phyloP scores from a whole-genome alignment of 2,329 filamentous ascomycete species.

The Calonectria fujianensis region DNA sequence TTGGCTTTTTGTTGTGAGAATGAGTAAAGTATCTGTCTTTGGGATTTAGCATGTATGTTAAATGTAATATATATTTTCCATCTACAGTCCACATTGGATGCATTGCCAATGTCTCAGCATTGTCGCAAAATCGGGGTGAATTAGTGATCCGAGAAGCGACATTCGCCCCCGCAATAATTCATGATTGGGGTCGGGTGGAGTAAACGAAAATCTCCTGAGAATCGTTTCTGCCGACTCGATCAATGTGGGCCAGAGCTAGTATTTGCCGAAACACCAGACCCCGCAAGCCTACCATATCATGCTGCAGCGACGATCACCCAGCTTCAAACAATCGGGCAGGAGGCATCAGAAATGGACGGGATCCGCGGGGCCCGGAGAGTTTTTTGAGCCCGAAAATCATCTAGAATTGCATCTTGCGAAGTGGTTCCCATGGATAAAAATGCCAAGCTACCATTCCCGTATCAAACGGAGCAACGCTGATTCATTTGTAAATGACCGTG shows the following conservation, averaged over 20 bases:
- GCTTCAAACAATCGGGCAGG: not conserved
- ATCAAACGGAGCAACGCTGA: not conserved
- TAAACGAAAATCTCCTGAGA: not conserved
- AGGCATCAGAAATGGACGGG: not conserved
- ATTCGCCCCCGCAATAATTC: not conserved
- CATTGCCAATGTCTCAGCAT: not conserved
- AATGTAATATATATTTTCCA: not conserved
- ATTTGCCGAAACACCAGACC: not conserved
- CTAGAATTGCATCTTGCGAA: not conserved
- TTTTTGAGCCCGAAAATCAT: not conserved
- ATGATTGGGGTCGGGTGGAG: not conserved
- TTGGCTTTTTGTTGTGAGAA: not conserved
- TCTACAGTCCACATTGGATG: not conserved
- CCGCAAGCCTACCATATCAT: not conserved
- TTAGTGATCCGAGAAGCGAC: not conserved
- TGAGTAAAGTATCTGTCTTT: not conserved
- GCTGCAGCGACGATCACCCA: not conserved
- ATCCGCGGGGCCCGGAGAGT: too few species aligned
- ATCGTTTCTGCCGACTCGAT: slow-evolving; percentile 3
- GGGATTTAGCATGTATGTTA: not conserved
- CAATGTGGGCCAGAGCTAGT: not conserved
- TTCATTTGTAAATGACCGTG: too few species aligned
- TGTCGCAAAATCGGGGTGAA: not conserved
- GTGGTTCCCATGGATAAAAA: not conserved
- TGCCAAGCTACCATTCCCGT: not conserved